Base-by-base conservation (phyloP, 2,329 filamentous ascomycete genomes). In the Oidium heveae region DNA sequence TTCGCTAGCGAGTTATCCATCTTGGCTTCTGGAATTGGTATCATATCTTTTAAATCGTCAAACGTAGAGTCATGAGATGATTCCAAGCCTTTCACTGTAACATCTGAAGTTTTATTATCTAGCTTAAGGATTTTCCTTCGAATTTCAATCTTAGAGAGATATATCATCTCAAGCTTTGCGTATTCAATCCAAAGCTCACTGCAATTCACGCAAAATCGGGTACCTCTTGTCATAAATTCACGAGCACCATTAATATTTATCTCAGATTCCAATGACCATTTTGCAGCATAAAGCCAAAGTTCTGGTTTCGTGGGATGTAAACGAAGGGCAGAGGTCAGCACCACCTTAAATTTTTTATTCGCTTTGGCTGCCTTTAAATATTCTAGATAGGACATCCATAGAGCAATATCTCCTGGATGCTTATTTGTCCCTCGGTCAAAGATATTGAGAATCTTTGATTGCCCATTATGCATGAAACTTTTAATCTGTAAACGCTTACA, bases 311-410 rank as follows among this genome's bases (percentile, higher is more conserved):
- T 79, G 16, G 91, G 89, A 68, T 94, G 87, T 68, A 98, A 74
- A 59, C 89, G 77, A 60, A 96, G 72, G 16, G 86, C 84, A 50
- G 79, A 70, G 20, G 76, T 79, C 68, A 81, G 73, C 59, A 76
- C 71, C 57, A 72, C 73, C 67, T 76, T 80, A 69, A 80, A 82
- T 43, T 78, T 71, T 68, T 81, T 82, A 16, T 73, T 73, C 6
- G 79, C 77, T 61, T 76, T 80, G 64, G 80, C 73, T 59, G 78
- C 75, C 61, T 80, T 75, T 16, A 85, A 81, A 66, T 86, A 96
- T 56, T 82, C 77, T 57, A 96, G 79, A 64, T 94, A 95, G 63
- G 88, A 84, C 67, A 84, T 80, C 91, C 91, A 98, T 39, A 98
- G 72, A 2, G 75, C 76, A 37, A 87, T 64, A 63, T 85, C 85